These are phyloP conservation scores for Debaryomycetaceae sp. DNA, from an alignment of 1,139 yeast species.

Conservation along the genomic window DNA sequence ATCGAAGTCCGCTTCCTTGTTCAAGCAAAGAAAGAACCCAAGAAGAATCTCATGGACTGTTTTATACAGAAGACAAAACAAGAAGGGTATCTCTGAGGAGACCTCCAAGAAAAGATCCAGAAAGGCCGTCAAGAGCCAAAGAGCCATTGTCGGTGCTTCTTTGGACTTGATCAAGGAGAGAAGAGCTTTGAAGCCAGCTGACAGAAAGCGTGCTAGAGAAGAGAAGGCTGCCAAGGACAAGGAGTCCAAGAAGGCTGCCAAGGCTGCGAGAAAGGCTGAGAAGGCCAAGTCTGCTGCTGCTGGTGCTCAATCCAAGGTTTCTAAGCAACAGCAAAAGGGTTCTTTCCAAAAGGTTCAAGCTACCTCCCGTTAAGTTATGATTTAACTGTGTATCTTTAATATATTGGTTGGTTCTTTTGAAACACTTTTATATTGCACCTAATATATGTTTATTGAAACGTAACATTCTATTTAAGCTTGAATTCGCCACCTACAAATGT, in stretches of 20 bases:
- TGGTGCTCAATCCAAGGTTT: constrained; percentile 60
- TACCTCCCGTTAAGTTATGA: constrained; percentile 77
- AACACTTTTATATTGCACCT: constrained; percentile 9
- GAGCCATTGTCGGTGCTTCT: constrained; percentile 99
- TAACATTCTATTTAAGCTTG: constrained; percentile 10
- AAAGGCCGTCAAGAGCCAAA: constrained; percentile 97
- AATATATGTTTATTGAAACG: constrained; percentile 7
- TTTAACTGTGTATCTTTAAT: constrained; percentile 9
- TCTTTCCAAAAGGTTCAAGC: constrained; percentile 96
- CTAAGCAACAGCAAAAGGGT: constrained; percentile 89
- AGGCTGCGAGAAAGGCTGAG: constrained; percentile 93
- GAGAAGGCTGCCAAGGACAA: constrained; percentile 87
- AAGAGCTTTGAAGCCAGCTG: constrained; percentile 94
- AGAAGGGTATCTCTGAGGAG: constrained; percentile 99
- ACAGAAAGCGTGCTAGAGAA: constrained; percentile 97
- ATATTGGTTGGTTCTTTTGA: constrained; percentile 9
- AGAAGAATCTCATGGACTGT: constrained; percentile 99
- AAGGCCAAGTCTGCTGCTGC: constrained; percentile 83
- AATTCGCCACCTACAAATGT: constrained; percentile 37
- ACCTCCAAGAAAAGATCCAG: constrained; percentile 95
- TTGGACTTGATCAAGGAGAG: constrained; percentile 97
- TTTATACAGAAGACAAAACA: constrained; percentile 99
- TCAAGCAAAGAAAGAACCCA: constrained; percentile 99
- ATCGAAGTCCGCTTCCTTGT: constrained; percentile 96
- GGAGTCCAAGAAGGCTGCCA: constrained; percentile 92